phyloP scores from a whole-genome alignment of 2,329 filamentous ascomycete species.

The Calonectria naviculata region DNA sequence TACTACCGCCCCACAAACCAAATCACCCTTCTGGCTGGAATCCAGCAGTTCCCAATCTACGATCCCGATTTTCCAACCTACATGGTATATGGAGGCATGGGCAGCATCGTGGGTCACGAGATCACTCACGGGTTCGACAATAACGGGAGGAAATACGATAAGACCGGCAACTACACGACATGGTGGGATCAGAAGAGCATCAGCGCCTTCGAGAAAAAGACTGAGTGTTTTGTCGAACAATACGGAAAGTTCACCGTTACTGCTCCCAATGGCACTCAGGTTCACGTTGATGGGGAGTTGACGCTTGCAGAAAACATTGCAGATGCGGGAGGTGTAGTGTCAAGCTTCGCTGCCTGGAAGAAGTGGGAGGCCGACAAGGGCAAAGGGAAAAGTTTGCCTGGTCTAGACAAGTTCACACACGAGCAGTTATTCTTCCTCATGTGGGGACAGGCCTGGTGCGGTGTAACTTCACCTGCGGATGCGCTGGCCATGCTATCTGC shows the following conservation, averaged over 20 bases:
- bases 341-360: slow-evolving; percentile 74
- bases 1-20: slow-evolving; percentile 74
- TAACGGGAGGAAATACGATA: slow-evolving; percentile 72
- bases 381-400: slow-evolving; percentile 66
- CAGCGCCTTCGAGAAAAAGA: slow-evolving; percentile 65
- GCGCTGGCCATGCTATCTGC: slow-evolving; percentile 68
- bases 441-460: slow-evolving; percentile 74
- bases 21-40: slow-evolving; percentile 70
- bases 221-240: slow-evolving; percentile 76
- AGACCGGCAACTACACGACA: slow-evolving; percentile 71
- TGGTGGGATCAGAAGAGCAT: slow-evolving; percentile 75
- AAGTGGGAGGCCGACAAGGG: slow-evolving; percentile 61
- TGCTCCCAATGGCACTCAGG: slow-evolving; percentile 63
- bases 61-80: slow-evolving; percentile 72
- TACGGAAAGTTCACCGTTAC: slow-evolving; percentile 70
- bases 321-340: slow-evolving; percentile 74
- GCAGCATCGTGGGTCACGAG: slow-evolving; percentile 75
- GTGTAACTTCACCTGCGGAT: slow-evolving; percentile 56
- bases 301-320: slow-evolving; percentile 79
- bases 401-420: slow-evolving; percentile 70
- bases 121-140: slow-evolving; percentile 78
- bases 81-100: slow-evolving; percentile 76
- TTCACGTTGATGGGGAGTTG: slow-evolving; percentile 71
- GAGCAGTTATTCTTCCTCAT: slow-evolving; percentile 78
- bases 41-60: slow-evolving; percentile 77